Conservation (phyloP, 2,329 filamentous ascomycete genomes). For the Neopestalotiopsis sp. region DNA sequence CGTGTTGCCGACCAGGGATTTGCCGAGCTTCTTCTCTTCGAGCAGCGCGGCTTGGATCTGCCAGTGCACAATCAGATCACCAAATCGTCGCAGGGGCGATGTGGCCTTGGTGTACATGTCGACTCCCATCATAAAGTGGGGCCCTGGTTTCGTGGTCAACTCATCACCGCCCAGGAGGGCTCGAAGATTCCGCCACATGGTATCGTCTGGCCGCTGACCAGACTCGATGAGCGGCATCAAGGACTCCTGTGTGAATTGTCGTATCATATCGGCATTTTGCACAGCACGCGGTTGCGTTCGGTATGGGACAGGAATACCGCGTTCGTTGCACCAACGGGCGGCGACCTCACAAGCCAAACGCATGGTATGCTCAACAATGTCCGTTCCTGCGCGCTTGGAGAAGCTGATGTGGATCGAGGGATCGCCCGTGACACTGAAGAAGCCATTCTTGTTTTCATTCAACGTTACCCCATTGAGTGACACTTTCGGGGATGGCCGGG, state of each 20-base stretch:
- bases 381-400: conserved; percentile 31
- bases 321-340: conserved; percentile 63
- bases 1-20: conserved; percentile 40
- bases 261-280: conserved; percentile 42
- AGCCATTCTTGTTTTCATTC: conserved; percentile 24
- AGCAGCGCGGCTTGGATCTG: conserved; percentile 65
- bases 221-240: conserved; percentile 45
- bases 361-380: conserved; percentile 59
- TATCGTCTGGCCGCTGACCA: conserved; percentile 36
- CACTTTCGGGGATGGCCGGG: conserved; percentile 48
- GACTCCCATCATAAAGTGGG: conserved; percentile 62
- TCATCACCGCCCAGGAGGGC: conserved; percentile 55
- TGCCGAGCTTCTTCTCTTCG: conserved; percentile 44
- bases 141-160: conserved; percentile 56
- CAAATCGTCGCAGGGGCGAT: conserved; percentile 68
- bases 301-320: conserved; percentile 64
- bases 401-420: conserved; percentile 54
- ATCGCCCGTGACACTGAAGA: conserved; percentile 47
- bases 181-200: conserved; percentile 37
- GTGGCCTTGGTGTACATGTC: conserved; percentile 68
- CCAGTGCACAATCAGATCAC: conserved; percentile 69
- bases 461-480: conserved; percentile 42
- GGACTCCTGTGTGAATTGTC: conserved; percentile 41
- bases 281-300: conserved; percentile 52
- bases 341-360: conserved; percentile 65